These are phyloP conservation scores for Dendrobium nobile DNA, from an alignment of 106 monocot genomes.

Conservation along the genomic window DNA sequence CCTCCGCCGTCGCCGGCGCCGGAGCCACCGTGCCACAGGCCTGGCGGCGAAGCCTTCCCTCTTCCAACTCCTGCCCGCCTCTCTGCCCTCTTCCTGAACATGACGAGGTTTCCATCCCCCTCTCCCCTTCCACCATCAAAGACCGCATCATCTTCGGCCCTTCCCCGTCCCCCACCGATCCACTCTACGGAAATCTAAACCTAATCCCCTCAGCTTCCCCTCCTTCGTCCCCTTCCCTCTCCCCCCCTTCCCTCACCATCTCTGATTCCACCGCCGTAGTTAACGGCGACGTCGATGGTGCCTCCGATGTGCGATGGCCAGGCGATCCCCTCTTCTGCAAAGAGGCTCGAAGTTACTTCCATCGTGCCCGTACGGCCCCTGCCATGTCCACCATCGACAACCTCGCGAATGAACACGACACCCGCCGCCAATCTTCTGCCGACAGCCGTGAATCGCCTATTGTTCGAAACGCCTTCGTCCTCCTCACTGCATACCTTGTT, in stretches of 20 bases:
- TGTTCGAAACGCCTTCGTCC: constrained; percentile 42
- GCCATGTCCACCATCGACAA: constrained; percentile 32
- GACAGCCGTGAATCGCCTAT: constrained; percentile 22
- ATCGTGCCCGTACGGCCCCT: constrained; percentile 74
- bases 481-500: constrained; percentile 58
- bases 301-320: background rate
- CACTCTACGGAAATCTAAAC: constrained; percentile 7
- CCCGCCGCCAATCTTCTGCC: background rate
- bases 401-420: background rate
- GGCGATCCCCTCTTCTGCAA: background rate
- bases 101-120: constrained; percentile 26
- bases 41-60: background rate
- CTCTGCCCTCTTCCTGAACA: constrained; percentile 57
- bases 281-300: background rate
- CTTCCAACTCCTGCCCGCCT: constrained; percentile 9
- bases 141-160: constrained; percentile 61
- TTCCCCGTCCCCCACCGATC: background rate
- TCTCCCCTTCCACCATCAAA: constrained; percentile 32
- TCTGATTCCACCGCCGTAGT: constrained; percentile 1
- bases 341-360: constrained; percentile 31
- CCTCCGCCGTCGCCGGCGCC: background rate
- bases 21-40: background rate
- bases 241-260: background rate
- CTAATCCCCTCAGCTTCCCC: background rate
- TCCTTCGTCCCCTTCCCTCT: background rate